Base-by-base conservation (phyloP, 805 yeast species). In the Dipodascus albidus region DNA sequence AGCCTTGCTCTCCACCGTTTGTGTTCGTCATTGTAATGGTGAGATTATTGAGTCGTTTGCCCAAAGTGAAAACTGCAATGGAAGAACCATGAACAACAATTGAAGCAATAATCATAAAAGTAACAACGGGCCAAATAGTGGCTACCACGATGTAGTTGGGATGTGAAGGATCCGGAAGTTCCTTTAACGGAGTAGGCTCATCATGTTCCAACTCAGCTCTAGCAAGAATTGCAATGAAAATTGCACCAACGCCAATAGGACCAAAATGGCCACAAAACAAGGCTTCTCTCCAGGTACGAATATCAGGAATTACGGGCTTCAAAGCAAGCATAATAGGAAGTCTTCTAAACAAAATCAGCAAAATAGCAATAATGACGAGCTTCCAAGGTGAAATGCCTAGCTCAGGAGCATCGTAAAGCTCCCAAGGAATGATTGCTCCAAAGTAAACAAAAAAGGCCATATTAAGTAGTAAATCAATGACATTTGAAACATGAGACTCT, bases 231-330 rank as follows among this genome's bases (percentile, higher is more conserved):
- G 87, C 82, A 44, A 93, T 91, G 67, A 86, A 88, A 4, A 89
- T 74, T 1, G 96, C 96, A 54, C 96, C 96, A 22, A 89, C 96
- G 50, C 97, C 97, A 63, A 90, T 87, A 1, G 97, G 96, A 17
- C 97, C 97, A 67, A 90, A 89, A 70, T 89, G 96, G 21, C 96
- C 96, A 66, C 95, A 87, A 67, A 90, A 90, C 2, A 89, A 65
- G 0, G 96, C 96, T 67, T 89, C 97, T 66, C 96, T 79, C 96
- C 96, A 89, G 9, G 87, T 78, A 61, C 87, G 82, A 42, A 89
- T 79, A 64, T 89, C 96, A 0, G 96, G 96, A 1, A 87, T 83
- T 22, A 88, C 65, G 0, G 91, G 89, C 62, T 85, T 85, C 50
- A 86, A 70, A 0, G 80, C 75, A 50, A 89, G 62, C 47, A 89